Conservation (phyloP, 768 basidiomycete species). For the Termitomyces bulborhizus region DNA sequence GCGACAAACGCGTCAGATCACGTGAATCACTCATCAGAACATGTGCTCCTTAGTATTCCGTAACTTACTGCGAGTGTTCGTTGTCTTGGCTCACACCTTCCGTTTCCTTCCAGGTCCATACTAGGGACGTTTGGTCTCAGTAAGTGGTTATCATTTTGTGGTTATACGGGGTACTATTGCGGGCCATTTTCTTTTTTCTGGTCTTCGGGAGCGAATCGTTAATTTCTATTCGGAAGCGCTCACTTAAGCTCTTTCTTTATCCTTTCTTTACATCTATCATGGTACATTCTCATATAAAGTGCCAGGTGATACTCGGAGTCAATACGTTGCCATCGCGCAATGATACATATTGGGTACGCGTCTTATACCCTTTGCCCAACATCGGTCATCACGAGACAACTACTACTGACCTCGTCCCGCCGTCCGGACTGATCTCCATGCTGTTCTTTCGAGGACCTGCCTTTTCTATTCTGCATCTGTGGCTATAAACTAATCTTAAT, state of each 20-base stretch:
- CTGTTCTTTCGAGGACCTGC: constrained; percentile 2
- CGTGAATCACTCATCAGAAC: background rate
- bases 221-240: background rate
- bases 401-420: background rate
- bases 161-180: background rate
- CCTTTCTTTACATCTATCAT: background rate
- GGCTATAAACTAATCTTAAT: background rate
- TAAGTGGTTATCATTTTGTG: background rate
- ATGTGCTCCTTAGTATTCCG: background rate
- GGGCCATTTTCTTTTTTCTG: background rate
- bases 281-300: background rate
- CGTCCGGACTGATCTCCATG: background rate
- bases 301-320: constrained; percentile 1
- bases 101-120: background rate
- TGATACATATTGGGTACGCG: background rate
- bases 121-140: background rate
- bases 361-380: constrained; percentile 7
- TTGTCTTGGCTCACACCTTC: constrained; percentile 1
- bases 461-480: background rate
- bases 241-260: constrained; percentile 3
- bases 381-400: constrained; percentile 3
- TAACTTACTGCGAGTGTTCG: background rate
- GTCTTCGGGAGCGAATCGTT: background rate
- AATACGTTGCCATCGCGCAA: background rate
- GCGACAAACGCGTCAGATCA: background rate